These are phyloP conservation scores for Ophiostoma ulmi DNA, from an alignment of 2,329 filamentous ascomycete species.

Conservation along the genomic window DNA sequence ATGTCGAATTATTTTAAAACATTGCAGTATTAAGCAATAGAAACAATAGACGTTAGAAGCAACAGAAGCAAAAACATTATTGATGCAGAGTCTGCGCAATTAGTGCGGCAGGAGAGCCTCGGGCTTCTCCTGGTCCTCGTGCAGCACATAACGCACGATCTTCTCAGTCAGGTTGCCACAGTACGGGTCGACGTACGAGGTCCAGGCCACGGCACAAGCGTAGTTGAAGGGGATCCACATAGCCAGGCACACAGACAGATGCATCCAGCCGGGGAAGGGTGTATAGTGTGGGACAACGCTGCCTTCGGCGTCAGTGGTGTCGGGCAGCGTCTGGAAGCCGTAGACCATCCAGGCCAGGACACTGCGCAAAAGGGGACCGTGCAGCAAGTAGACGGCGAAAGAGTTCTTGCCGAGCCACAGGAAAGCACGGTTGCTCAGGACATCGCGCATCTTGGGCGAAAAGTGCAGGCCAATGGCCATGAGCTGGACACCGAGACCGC, in stretches of 20 bases:
- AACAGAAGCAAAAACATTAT: background rate
- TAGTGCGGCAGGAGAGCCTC: constrained; percentile 20
- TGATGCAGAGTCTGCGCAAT: background rate
- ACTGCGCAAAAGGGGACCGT: constrained; percentile 56
- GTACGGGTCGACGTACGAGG: constrained; percentile 49
- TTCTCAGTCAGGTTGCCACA: constrained; percentile 43
- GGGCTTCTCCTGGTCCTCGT: constrained; percentile 29
- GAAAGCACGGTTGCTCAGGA: constrained; percentile 51
- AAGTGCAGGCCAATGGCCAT: constrained; percentile 50
- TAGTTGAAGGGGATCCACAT: constrained; percentile 47
- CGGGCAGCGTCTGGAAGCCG: constrained; percentile 38
- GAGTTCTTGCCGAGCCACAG: constrained; percentile 60
- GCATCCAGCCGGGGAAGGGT: constrained; percentile 35
- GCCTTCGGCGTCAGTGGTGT: constrained; percentile 37
- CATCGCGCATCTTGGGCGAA: constrained; percentile 45
- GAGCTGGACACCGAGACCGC: constrained; percentile 38
- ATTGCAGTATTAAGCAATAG: background rate
- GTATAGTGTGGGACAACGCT: constrained; percentile 27
- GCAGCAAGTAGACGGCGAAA: constrained; percentile 60
- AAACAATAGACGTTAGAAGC: background rate
- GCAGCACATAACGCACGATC: constrained; percentile 29
- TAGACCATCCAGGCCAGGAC: constrained; percentile 58
- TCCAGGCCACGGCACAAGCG: constrained; percentile 46
- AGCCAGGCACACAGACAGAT: constrained; percentile 38
- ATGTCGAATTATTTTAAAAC: background rate